Base-by-base conservation (phyloP, 169 alveolate genomes). In the Cryptosporidium meleagridis region DNA sequence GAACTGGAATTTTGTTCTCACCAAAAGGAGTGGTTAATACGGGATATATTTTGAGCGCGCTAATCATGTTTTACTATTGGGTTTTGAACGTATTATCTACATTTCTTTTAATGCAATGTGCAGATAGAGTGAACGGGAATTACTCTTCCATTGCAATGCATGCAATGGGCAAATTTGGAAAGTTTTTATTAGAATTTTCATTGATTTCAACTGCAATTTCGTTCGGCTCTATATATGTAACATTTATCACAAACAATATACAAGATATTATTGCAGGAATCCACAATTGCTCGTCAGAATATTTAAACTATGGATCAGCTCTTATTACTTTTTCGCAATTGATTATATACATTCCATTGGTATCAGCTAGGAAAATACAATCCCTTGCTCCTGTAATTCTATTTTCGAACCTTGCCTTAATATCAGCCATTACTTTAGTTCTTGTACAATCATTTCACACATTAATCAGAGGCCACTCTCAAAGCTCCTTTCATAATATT, bases 1-100 rank as follows among this genome's bases (percentile, higher is more conserved):
- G 89, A 29, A 80, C 89, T 44, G 89, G 89, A 16, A 80, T 80
- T 21, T 65, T 80, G 62, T 80, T 80, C 62, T 80, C 89, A 16
- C 89, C 89, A 62, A 80, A 37, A 45, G 89, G 80, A 44, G 73
- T 80, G 10, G 89, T 65, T 33, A 80, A 80, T 39, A 62, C 89
- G 21, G 89, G 89, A 41, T 80, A 80, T 44, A n/a, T 80, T 18
- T 39, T 33, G 37, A 65, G 89, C 70, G 65, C 75, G 29, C 31
- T 80, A 33, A 62, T 80, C 52, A 80, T 80, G 75, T 31, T 80
- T 44, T 80, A 62, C 59, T 80, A 80, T 51, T 80, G 89, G 89
- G 33, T 80, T 29, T 26, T 80, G 55, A 80, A 80, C 62, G 68
- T 80, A 62, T 23, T 62, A 41, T 80, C 89, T 26, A 67, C 29